A percentile compares a stretch with the other conserved stretches of the same genome.
These are phyloP conservation scores for Lolium rigidum DNA, from an alignment of 176 grass and related monocot species.

Conservation along the genomic window DNA sequence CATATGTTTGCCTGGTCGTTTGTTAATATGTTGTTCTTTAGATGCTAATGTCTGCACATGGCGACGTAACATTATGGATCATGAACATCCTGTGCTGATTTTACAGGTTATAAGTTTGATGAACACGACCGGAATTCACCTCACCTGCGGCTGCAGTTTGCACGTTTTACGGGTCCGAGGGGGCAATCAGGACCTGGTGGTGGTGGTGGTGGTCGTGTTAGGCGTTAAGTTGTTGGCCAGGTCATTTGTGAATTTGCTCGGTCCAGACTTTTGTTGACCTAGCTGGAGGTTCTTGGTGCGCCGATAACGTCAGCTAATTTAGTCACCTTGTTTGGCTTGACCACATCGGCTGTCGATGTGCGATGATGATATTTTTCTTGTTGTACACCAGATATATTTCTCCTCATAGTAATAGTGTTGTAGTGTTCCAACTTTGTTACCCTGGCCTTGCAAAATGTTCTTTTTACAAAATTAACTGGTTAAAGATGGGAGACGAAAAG, in stretches of 20 bases:
- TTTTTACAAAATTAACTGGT: not conserved
- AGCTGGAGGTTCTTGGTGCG: not conserved
- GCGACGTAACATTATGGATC: not conserved
- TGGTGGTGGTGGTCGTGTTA: constrained; percentile 46
- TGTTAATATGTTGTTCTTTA: not conserved
- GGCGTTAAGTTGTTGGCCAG: constrained; percentile 59
- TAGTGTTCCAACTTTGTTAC: not conserved
- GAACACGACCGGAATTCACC: constrained; percentile 77
- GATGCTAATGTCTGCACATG: not conserved
- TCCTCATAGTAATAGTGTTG: constrained; percentile 14
- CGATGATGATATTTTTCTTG: constrained; percentile 23
- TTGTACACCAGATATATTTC: constrained; percentile 20
- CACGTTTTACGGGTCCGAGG: constrained; percentile 80
- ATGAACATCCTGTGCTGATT: constrained; percentile 51
- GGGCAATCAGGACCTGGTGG: constrained; percentile 66
- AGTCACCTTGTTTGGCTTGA: constrained; percentile 53
- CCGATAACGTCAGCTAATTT: not conserved
- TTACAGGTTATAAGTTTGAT: constrained; percentile 89
- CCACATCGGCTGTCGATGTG: not conserved
- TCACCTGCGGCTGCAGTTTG: constrained; percentile 71
- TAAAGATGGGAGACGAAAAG: not conserved
- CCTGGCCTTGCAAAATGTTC: constrained; percentile 8
- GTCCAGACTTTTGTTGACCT: not conserved
- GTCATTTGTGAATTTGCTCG: constrained; percentile 47
- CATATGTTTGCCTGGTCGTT: not conserved